These are phyloP conservation scores for Verticillium alfalfae DNA, from an alignment of 2,329 filamentous ascomycete species.

Conservation along the genomic window DNA sequence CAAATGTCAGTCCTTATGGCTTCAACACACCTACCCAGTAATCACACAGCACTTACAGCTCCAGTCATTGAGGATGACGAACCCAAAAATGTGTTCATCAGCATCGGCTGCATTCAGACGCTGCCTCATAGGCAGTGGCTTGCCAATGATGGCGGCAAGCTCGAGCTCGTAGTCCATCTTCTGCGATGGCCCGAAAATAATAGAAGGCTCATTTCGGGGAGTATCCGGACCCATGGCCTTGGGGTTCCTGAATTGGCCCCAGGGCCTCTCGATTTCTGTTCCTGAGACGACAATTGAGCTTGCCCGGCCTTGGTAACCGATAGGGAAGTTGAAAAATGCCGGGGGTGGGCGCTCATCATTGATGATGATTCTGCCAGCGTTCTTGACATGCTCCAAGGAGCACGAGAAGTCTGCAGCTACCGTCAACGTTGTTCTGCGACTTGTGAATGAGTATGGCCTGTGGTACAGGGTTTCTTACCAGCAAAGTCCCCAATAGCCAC, in stretches of 20 bases:
- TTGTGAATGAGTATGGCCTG: no score
- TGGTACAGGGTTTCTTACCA: slow-evolving; percentile 6
- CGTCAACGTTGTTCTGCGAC: neutral
- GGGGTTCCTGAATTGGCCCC: slow-evolving; percentile 31
- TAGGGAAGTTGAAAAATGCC: slow-evolving; percentile 41
- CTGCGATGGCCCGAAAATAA: slow-evolving; percentile 22
- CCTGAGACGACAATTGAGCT: slow-evolving; percentile 46
- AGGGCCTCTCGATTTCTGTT: slow-evolving; percentile 38
- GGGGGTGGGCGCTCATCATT: slow-evolving; percentile 32
- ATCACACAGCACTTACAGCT: slow-evolving; percentile 29
- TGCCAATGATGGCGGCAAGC: slow-evolving; percentile 37
- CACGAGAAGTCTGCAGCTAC: slow-evolving; percentile 44
- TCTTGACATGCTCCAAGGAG: slow-evolving; percentile 45
- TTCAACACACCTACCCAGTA: slow-evolving; percentile 11
- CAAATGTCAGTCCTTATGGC: slow-evolving; percentile 3
- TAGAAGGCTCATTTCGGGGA: neutral
- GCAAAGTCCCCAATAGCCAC: slow-evolving; percentile 49
- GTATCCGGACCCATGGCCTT: slow-evolving; percentile 6
- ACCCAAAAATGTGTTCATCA: slow-evolving; percentile 55
- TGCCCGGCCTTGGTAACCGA: slow-evolving; percentile 48
- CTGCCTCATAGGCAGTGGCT: slow-evolving; percentile 27
- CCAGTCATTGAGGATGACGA: slow-evolving; percentile 61
- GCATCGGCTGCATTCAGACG: slow-evolving; percentile 38
- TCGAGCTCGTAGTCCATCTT: slow-evolving; percentile 38
- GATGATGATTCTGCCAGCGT: slow-evolving; percentile 36